These are phyloP conservation scores for Streptanthus diversifolius DNA, from an alignment of 345 rosid species.

Conservation along the genomic window DNA sequence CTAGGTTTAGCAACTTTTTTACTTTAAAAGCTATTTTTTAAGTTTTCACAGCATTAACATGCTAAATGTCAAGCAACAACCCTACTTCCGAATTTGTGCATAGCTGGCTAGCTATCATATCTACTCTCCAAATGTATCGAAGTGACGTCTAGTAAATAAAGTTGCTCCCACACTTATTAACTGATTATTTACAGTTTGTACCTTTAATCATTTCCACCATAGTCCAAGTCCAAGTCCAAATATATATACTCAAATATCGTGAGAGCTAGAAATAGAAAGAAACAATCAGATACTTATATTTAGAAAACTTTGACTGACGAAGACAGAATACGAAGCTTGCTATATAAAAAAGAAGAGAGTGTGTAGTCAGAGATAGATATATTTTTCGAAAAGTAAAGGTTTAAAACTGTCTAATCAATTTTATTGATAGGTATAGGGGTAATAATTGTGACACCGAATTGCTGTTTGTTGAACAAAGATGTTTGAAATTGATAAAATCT, in stretches of 20 bases:
- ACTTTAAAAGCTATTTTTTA: no score
- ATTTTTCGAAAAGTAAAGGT: background rate
- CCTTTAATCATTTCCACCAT: constrained; percentile 2
- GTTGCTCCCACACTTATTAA: background rate
- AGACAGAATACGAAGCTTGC: background rate
- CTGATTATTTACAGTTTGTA: background rate
- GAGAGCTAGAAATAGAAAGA: constrained; percentile 18
- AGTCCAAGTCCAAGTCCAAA: background rate
- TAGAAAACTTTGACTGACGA: background rate
- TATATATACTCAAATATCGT: background rate
- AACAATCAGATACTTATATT: background rate
- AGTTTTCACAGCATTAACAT: no score
- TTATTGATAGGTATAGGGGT: background rate
- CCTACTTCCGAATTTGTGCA: background rate
- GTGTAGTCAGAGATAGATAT: background rate
- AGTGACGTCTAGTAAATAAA: background rate
- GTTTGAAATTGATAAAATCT: background rate
- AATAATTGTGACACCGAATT: background rate
- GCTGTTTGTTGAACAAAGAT: background rate
- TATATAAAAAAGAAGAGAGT: no score
- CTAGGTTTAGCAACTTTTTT: no score
- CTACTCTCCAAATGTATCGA: background rate
- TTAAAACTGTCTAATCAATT: constrained; percentile 8
- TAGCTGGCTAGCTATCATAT: background rate
- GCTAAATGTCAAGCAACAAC: no score